Conservation (phyloP, 2,329 filamentous ascomycete genomes). For the Stagonosporopsis rhizophila region DNA sequence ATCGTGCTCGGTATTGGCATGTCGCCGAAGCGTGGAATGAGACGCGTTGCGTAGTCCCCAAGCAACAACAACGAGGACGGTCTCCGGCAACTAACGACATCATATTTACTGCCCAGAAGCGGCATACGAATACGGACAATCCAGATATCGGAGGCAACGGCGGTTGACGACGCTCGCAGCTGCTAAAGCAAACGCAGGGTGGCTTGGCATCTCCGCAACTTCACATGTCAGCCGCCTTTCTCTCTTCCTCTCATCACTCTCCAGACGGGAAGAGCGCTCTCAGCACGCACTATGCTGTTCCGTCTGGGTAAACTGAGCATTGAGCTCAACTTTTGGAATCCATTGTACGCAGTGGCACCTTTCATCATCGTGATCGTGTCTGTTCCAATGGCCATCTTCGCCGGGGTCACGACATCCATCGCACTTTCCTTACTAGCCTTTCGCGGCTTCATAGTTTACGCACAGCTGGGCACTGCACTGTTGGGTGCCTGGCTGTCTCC, state of each 20-base stretch:
- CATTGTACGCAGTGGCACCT: constrained; percentile 45
- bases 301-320: constrained; percentile 20
- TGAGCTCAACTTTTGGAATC: constrained; percentile 35
- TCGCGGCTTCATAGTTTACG: constrained; percentile 52
- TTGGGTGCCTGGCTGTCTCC: constrained; percentile 47
- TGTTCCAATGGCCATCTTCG: constrained; percentile 50
- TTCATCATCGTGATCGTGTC: constrained; percentile 48
- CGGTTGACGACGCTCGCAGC: background rate
- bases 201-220: constrained; percentile 20
- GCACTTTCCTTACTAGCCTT: constrained; percentile 49
- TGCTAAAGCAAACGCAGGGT: background rate
- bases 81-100: background rate
- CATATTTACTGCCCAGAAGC: background rate
- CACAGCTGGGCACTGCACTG: constrained; percentile 51
- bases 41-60: constrained; percentile 18
- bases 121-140: background rate
- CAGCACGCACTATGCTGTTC: constrained; percentile 23
- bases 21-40: constrained; percentile 29
- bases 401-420: constrained; percentile 48
- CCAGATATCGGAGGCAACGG: background rate
- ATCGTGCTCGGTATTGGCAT: constrained; percentile 37
- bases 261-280: background rate
- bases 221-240: constrained; percentile 29
- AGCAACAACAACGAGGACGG: background rate
- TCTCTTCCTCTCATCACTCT: constrained; percentile 2